Percentiles rank a stretch among this genome's conserved stretches.
Evolutionary conservation across 805 yeast species (phyloP).

Genomic region (Cyberlindnera suaveolens): DNA sequence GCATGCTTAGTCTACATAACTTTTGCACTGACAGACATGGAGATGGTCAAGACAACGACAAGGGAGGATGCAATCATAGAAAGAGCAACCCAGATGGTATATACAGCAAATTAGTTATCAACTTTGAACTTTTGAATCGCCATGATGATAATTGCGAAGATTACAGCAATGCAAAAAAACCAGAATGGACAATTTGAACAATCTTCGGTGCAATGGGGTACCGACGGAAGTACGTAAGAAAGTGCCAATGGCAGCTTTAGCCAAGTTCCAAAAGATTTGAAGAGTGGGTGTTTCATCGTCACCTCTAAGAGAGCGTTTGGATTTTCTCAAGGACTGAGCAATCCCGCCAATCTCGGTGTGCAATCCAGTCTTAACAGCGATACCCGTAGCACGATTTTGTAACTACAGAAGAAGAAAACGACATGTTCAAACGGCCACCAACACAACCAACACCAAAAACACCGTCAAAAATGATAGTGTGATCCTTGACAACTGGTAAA

Average conservation of each 20-base stretch:
- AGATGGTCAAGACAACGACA: constrained; percentile 73
- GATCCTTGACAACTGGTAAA: constrained; percentile 56
- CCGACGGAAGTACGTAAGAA: constrained; percentile 74
- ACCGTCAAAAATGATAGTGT: constrained; percentile 32
- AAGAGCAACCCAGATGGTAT: constrained; percentile 76
- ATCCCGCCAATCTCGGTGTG: constrained; percentile 54
- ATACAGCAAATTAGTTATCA: constrained; percentile 68
- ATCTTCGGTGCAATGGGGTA: constrained; percentile 72
- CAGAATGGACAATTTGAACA: constrained; percentile 69
- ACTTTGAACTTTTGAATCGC: constrained; percentile 72
- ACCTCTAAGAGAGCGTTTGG: constrained; percentile 35
- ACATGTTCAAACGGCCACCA: constrained; percentile 72
- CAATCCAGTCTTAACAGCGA: constrained; percentile 37
- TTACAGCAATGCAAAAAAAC: constrained; percentile 70
- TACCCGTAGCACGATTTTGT: constrained; percentile 64
- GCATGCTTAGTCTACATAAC: constrained; percentile 61
- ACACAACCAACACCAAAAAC: constrained; percentile 66
- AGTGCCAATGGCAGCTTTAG: constrained; percentile 52
- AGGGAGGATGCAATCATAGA: constrained; percentile 81
- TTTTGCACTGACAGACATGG: constrained; percentile 80
- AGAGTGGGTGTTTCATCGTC: constrained; percentile 34
- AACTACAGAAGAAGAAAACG: constrained; percentile 60
- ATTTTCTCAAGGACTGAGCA: constrained; percentile 49
- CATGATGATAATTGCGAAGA: constrained; percentile 81
- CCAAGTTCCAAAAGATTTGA: constrained; percentile 32